These are phyloP conservation scores for Flueggea neowawraea DNA, from an alignment of 441 rosid species.

Conservation along the genomic window DNA sequence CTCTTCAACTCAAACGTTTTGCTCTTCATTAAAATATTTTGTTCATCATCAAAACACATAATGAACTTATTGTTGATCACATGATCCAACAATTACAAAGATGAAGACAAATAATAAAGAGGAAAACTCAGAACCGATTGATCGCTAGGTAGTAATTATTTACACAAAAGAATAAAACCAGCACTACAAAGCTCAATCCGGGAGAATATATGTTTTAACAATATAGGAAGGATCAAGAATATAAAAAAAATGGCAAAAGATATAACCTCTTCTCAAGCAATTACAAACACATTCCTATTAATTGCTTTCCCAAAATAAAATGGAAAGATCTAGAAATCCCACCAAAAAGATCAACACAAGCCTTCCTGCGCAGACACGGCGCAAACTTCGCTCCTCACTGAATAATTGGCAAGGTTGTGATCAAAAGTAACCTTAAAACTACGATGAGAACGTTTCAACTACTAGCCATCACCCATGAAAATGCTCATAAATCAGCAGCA, in stretches of 20 bases:
- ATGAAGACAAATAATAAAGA: neutral
- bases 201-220: slow-evolving; percentile 7
- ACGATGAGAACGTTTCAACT: slow-evolving; percentile 16
- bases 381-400: slow-evolving; percentile 17
- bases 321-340: slow-evolving; percentile 9
- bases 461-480: slow-evolving; percentile 4
- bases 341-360: slow-evolving; percentile 14
- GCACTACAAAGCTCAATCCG: slow-evolving; percentile 25
- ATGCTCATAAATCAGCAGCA: slow-evolving; percentile 5
- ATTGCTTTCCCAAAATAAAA: slow-evolving; percentile 14
- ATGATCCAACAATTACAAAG: too few relatives aligned
- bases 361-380: slow-evolving; percentile 13
- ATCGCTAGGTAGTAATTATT: slow-evolving; percentile 12
- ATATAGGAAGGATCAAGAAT: slow-evolving; percentile 5
- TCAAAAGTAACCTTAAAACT: slow-evolving; percentile 7
- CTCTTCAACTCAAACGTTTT: too few relatives aligned
- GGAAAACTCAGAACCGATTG: neutral
- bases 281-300: slow-evolving; percentile 17
- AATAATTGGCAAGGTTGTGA: slow-evolving; percentile 13
- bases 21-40: too few relatives aligned
- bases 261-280: too few relatives aligned
- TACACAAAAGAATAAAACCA: slow-evolving; percentile 30
- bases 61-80: too few relatives aligned
- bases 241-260: slow-evolving; percentile 1
- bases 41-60: too few relatives aligned